Evolutionary conservation across 1,139 yeast genomes (phyloP).

Genomic region (Candida sanyaensis): DNA sequence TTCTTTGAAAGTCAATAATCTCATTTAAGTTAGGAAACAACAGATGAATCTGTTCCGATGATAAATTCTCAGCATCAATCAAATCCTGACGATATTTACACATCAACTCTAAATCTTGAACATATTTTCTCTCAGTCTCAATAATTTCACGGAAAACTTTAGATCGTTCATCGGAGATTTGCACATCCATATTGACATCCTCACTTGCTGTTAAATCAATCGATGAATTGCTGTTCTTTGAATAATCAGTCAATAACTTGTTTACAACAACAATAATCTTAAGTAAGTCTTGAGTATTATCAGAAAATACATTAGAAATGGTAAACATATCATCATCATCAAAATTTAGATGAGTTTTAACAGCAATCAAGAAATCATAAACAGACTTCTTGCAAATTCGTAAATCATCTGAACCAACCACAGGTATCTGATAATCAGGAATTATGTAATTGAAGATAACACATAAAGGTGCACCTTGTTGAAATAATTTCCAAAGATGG

Average conservation of each 20-base stretch:
- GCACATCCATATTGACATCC: constrained; percentile 22
- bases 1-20: constrained; percentile 88
- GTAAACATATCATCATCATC: constrained; percentile 81
- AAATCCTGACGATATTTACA: constrained; percentile 69
- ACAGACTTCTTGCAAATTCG: constrained; percentile 87
- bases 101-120: constrained; percentile 81
- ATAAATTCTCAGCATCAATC: constrained; percentile 61
- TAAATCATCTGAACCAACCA: constrained; percentile 73
- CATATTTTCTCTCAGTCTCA: constrained; percentile 89
- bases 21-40: constrained; percentile 86
- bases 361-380: constrained; percentile 86
- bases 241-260: constrained; percentile 35
- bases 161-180: constrained; percentile 56
- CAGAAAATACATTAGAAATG: constrained; percentile 85
- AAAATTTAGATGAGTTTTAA: constrained; percentile 72
- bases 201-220: constrained; percentile 13
- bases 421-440: constrained; percentile 44
- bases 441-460: constrained; percentile 67
- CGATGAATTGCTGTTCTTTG: neutral
- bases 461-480: constrained; percentile 92
- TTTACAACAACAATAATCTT: constrained; percentile 73
- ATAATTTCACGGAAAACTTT: constrained; percentile 84
- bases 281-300: constrained; percentile 74
- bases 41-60: constrained; percentile 78
- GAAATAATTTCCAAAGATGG: constrained; percentile 83